Evolutionary conservation across 371 early-diverging fungal genomes (phyloP), one percentile per base, ranked within the genome.

Genomic region (Thermomucor indicae-seudaticae): DNA sequence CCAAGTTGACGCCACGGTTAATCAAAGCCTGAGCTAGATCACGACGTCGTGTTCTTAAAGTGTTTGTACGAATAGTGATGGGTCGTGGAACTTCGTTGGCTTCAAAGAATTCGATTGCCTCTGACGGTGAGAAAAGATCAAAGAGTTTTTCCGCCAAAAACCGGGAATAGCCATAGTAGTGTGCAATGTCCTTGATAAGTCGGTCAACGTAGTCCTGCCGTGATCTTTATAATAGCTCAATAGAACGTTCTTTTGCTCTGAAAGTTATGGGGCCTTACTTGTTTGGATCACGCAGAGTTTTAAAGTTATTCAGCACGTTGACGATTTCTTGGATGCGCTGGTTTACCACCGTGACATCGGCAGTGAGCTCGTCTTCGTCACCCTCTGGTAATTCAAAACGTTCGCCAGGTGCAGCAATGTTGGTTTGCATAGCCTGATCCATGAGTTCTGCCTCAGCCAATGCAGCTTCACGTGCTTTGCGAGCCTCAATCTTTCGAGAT

Each of bases 31-130:
- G 93, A 4, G 96, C 95, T 14, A 99, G 72, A 59, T 98, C 97
- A 51, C 96, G 86, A 49, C 98, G 85, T 56, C 92, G 86, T 4
- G 96, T 94, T 64, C 92, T 86, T 20, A 99, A 79, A 4, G 98
- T 97, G 80, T 99, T 99, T 38, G 96, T 84, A 47, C 99, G 89
- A 60, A 99, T 94, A 4, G 96, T 95, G 14, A 96, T 88, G 2
- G 99, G 99, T 49, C 99, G 85, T 34, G 94, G 90, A 0, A 93
- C 91, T 70, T 99, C 99, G 75, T 97, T 97, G 30, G 99, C 99
- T 70, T 98, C 98, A 56, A 99, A 92, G 72, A 98, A 99, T 69
- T 98, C 99, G 40, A 95, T 86, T 1, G 88, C 90, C 68, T 97
- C 96, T 45, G 87, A 81, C 1, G 91, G 82, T 10, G 93, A 78